Conservation (phyloP, 495 filamentous ascomycete species). For the Cladorrhinum samala region DNA sequence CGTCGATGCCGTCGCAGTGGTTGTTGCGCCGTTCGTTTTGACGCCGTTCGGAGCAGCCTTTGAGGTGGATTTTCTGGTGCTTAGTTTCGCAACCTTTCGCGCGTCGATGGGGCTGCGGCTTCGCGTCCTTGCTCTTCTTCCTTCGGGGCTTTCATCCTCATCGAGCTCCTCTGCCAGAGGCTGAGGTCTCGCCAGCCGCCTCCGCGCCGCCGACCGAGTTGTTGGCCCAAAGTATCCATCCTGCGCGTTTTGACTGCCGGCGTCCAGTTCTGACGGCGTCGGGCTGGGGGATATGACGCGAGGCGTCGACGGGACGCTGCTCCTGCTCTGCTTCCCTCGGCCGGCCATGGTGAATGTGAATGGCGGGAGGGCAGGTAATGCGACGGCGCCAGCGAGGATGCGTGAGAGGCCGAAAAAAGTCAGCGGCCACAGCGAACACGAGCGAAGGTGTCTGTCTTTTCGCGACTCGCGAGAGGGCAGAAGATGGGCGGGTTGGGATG, state of each 20-base stretch:
- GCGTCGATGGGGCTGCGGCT: slow-evolving; percentile 47
- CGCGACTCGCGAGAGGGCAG: slow-evolving; percentile 35
- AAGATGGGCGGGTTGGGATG: not conserved
- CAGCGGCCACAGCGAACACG: slow-evolving; percentile 38
- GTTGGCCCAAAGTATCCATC: slow-evolving; percentile 55
- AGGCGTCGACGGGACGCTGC: slow-evolving; percentile 14
- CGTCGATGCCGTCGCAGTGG: not conserved
- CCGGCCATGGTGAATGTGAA: slow-evolving; percentile 39
- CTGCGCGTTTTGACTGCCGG: slow-evolving; percentile 30
- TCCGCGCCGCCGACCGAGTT: slow-evolving; percentile 57
- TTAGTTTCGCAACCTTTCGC: slow-evolving; percentile 44
- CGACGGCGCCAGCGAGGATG: slow-evolving; percentile 47
- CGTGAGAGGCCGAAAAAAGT: slow-evolving; percentile 38
- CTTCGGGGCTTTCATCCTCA: slow-evolving; percentile 29
- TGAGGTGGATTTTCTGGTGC: slow-evolving; percentile 25
- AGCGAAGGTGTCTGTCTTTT: slow-evolving; percentile 43
- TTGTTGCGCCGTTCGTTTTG: not conserved
- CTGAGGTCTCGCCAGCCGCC: slow-evolving; percentile 36
- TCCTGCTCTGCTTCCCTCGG: slow-evolving; percentile 14
- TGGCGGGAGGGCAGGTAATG: slow-evolving; percentile 40
- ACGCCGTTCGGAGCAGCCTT: slow-evolving; percentile 12
- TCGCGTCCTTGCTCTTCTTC: slow-evolving; percentile 41
- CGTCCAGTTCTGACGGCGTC: slow-evolving; percentile 49
- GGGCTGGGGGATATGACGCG: slow-evolving; percentile 67
- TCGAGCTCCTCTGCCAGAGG: slow-evolving; percentile 18